A percentile compares a stretch with the other conserved stretches of the same genome.
Conservation (phyloP, 1,284 basidiomycete genomes). For the Schizophyllum commune region DNA sequence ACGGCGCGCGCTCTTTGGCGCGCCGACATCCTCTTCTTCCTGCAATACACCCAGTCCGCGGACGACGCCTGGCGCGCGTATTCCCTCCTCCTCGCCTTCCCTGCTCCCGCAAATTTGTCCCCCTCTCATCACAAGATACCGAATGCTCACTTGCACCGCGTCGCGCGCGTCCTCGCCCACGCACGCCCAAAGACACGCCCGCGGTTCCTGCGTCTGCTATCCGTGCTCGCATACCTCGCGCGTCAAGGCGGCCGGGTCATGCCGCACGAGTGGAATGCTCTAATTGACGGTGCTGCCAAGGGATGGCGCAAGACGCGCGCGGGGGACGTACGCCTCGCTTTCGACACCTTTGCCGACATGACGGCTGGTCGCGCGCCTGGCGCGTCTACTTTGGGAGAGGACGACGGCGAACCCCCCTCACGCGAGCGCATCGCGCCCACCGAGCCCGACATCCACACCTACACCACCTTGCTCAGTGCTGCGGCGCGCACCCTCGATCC, state of each 20-base stretch:
- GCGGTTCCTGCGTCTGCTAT: constrained; percentile 54
- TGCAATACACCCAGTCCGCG: constrained; percentile 33
- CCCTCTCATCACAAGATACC: constrained; percentile 29
- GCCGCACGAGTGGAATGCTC: constrained; percentile 64
- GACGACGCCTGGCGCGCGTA: constrained; percentile 58
- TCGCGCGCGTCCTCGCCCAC: constrained; percentile 46
- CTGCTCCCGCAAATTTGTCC: constrained; percentile 15
- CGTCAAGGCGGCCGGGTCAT: constrained; percentile 42
- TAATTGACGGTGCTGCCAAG: constrained; percentile 61
- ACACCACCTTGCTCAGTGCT: constrained; percentile 57
- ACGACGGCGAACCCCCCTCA: constrained; percentile 3
- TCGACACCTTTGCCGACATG: constrained; percentile 56
- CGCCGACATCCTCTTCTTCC: constrained; percentile 21
- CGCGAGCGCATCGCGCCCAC: constrained; percentile 12
- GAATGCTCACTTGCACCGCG: constrained; percentile 48
- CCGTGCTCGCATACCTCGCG: constrained; percentile 51
- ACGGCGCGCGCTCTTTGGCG: constrained; percentile 10
- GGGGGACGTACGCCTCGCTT: constrained; percentile 52
- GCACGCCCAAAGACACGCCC: constrained; percentile 47
- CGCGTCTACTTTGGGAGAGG: constrained; percentile 22
- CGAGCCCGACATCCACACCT: constrained; percentile 56
- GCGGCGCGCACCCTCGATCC: constrained; percentile 45
- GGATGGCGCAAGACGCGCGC: constrained; percentile 50
- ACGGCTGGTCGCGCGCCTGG: constrained; percentile 36
- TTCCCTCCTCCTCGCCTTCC: constrained; percentile 30